Conservation (phyloP, 2,329 filamentous ascomycete species). For the Penicillium janthinellum region DNA sequence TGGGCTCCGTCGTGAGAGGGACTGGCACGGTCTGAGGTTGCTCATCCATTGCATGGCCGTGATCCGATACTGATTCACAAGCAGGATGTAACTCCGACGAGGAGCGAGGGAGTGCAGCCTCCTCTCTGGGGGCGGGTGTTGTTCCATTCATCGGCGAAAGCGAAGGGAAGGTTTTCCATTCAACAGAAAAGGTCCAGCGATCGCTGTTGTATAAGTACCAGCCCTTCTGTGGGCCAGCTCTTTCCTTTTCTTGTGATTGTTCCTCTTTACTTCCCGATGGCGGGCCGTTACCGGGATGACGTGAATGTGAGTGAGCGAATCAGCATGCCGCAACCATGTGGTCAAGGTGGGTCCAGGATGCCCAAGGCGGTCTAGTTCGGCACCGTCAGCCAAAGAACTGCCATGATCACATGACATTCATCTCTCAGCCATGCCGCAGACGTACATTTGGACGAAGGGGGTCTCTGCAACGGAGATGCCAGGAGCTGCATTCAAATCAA, state of each 20-base stretch:
- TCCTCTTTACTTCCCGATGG: slow-evolving; percentile 4
- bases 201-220: not conserved
- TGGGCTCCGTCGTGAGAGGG: not conserved
- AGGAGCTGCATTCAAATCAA: too few relatives aligned
- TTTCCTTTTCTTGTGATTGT: not conserved
- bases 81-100: not conserved
- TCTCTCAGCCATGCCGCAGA: not conserved
- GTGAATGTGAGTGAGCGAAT: not conserved
- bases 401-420: not conserved
- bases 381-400: not conserved
- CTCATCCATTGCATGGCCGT: not conserved
- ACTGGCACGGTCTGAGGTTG: not conserved
- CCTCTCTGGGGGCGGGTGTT: not conserved
- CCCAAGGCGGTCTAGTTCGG: not conserved
- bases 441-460: not conserved
- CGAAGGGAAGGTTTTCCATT: not conserved
- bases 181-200: not conserved
- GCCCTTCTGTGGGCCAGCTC: not conserved
- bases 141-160: not conserved
- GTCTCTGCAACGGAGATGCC: too few relatives aligned
- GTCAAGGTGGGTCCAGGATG: not conserved
- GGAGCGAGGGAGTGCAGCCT: not conserved
- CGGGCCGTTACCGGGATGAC: slow-evolving; percentile 15
- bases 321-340: not conserved
- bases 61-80: not conserved